Evolutionary conservation across 108 stramenopile species (phyloP), one percentile per base, ranked within the genome.

Genomic region (Stephanodiscus triporus): DNA sequence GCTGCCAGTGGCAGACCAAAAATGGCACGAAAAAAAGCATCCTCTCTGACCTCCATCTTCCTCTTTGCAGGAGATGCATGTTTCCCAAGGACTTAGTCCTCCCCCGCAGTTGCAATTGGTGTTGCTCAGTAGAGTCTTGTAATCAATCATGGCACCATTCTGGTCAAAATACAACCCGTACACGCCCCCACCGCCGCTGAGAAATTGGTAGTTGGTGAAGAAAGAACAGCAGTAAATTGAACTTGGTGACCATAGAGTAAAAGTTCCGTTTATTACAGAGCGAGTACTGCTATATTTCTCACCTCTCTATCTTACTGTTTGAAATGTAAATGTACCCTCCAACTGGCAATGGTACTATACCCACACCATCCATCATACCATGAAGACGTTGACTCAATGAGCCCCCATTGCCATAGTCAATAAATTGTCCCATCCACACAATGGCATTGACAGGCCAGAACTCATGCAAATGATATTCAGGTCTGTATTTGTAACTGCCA

Each of bases 31-130:
- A 34, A 34, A 34, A 34, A 34, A 34, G 85, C 58, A 73, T 87
- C n/a, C n/a, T 24, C 81, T 66, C 37, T 79, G 63, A 11, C 88
- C 89, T 23, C 51, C 67, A 0, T 67, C 54, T 45, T 29, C 20
- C 70, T 92, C 89, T 57, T 92, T 89, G 63, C 89, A 89, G 1
- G 84, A 73, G 0, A 88, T 76, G 74, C 76, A 89, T 16, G 89
- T 88, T 47, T 76, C 68, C 86, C 86, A 87, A 26, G 83, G 84
- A 6, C 81, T 86, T 42, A 54, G 58, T 11, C 80, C 84, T n/a
- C 84, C 84, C 0, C 63, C 77, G 32, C 80, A 81, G 53, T 78
- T 85, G 29, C 72, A 19, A 13, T 49, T 63, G 10, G 80, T 84
- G 6, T 75, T 63, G 2, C 50, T 37, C 11, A 81, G 63, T 6